A percentile compares a stretch with the other conserved stretches of the same genome.
Evolutionary conservation across 805 yeast species (phyloP).

Genomic region (Middelhovenomyces tepae): DNA sequence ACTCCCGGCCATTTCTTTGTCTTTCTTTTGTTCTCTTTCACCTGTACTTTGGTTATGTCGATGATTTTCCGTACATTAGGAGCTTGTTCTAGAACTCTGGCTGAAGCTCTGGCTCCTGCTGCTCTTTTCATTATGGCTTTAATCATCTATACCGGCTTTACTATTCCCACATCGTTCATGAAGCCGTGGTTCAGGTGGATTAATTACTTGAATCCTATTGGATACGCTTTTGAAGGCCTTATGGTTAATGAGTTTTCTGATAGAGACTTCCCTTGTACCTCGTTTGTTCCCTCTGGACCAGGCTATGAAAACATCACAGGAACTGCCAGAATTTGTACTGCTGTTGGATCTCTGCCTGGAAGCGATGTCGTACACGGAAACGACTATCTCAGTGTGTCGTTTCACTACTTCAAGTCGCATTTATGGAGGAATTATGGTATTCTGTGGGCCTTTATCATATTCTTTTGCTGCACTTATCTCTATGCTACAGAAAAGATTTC

Average conservation of each 20-base stretch:
- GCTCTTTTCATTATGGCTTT: slow-evolving; percentile 33
- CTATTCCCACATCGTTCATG: slow-evolving; percentile 37
- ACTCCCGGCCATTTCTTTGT: slow-evolving; percentile 46
- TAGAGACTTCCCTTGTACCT: slow-evolving; percentile 32
- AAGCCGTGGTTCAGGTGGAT: slow-evolving; percentile 46
- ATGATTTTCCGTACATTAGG: slow-evolving; percentile 40
- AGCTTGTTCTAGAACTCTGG: slow-evolving; percentile 28
- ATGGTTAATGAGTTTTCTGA: slow-evolving; percentile 39
- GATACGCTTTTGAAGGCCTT: slow-evolving; percentile 38
- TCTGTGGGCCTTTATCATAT: slow-evolving; percentile 42
- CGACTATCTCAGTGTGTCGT: slow-evolving; percentile 37
- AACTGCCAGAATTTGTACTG: slow-evolving; percentile 41
- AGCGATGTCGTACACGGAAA: slow-evolving; percentile 42
- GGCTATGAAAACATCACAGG: slow-evolving; percentile 27
- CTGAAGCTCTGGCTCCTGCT: slow-evolving; percentile 39
- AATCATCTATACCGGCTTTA: slow-evolving; percentile 39
- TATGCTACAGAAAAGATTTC: slow-evolving; percentile 39
- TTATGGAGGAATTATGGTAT: slow-evolving; percentile 64
- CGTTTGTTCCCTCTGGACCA: slow-evolving; percentile 38
- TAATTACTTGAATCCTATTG: slow-evolving; percentile 37
- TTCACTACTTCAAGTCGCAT: slow-evolving; percentile 37
- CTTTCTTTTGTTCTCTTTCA: slow-evolving; percentile 36
- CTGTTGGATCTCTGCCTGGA: slow-evolving; percentile 51
- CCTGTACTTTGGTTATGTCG: slow-evolving; percentile 46
- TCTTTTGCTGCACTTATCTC: slow-evolving; percentile 48